These are phyloP conservation scores for Citrus medica DNA, from an alignment of 345 rosid genomes.

Conservation along the genomic window DNA sequence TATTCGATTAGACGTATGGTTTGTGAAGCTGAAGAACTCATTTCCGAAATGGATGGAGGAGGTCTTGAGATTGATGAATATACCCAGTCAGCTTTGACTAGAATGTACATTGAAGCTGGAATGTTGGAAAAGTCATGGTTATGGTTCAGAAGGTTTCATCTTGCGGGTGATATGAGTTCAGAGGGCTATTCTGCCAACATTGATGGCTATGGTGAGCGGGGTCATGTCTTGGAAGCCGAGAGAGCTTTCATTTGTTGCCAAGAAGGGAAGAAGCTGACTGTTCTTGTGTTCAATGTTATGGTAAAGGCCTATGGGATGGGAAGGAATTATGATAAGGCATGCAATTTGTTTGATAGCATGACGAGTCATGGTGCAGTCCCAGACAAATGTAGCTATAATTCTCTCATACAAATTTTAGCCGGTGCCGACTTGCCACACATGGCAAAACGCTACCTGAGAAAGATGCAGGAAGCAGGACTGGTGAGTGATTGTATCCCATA, in stretches of 20 bases:
- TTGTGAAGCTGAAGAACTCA: constrained; percentile 60
- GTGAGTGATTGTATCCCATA: constrained; percentile 69
- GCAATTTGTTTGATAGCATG: constrained; percentile 75
- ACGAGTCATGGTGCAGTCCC: constrained; percentile 54
- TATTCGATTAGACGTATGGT: constrained; percentile 81
- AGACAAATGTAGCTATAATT: constrained; percentile 68
- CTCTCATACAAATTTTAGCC: constrained; percentile 67
- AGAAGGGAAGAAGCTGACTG: constrained; percentile 51
- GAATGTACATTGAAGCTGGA: constrained; percentile 79
- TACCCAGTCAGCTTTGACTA: constrained; percentile 79
- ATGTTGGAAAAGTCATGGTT: constrained; percentile 78
- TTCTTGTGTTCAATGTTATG: constrained; percentile 78
- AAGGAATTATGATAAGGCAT: constrained; percentile 53
- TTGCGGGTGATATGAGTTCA: constrained; percentile 58
- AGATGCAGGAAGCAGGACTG: constrained; percentile 68
- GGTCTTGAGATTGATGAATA: constrained; percentile 78
- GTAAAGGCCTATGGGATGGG: constrained; percentile 81
- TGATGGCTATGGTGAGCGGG: constrained; percentile 78
- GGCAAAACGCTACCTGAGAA: constrained; percentile 51
- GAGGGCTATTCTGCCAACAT: constrained; percentile 84
- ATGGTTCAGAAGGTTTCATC: constrained; percentile 80
- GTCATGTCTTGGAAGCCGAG: constrained; percentile 59
- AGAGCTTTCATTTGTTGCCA: constrained; percentile 56
- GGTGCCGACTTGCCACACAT: constrained; percentile 52
- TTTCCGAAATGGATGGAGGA: constrained; percentile 63